Percentiles rank a stretch among this genome's conserved stretches.
Conservation (phyloP, 2,329 filamentous ascomycete genomes). For the Bipolaris gigantea region DNA sequence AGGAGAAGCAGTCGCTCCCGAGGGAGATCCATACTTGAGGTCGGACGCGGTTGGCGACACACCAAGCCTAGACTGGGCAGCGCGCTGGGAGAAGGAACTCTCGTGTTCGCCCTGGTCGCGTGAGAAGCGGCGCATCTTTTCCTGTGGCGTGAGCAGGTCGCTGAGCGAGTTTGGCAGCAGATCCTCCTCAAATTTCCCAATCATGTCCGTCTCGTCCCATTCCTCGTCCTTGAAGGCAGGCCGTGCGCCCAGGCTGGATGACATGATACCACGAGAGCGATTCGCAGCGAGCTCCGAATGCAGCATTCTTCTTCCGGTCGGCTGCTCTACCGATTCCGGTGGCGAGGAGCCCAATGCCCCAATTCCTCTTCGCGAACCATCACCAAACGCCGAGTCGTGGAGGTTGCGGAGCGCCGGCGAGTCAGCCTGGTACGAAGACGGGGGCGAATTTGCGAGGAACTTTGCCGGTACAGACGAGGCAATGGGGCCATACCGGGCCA, state of each 20-base stretch:
- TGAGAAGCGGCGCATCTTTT: conserved; percentile 62
- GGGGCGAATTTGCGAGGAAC: conserved; percentile 84
- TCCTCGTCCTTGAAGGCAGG: conserved; percentile 54
- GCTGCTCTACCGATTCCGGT: conserved; percentile 66
- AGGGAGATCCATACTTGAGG: conserved; percentile 54
- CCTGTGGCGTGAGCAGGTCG: conserved; percentile 64
- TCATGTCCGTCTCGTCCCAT: conserved; percentile 51
- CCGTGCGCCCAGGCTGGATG: conserved; percentile 60
- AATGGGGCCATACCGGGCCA: conserved; percentile 85
- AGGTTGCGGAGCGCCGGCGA: conserved; percentile 64
- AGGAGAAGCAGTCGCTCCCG: conserved; percentile 57
- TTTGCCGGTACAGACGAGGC: conserved; percentile 91
- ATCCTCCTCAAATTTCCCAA: conserved; percentile 85
- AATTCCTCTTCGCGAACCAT: conserved; percentile 61
- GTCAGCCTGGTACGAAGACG: conserved; percentile 64
- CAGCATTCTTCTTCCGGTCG: conserved; percentile 60
- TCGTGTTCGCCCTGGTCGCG: conserved; percentile 59
- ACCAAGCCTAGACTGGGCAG: conserved; percentile 56
- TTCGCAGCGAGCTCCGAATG: conserved; percentile 65
- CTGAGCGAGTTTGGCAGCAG: conserved; percentile 74
- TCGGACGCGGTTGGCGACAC: conserved; percentile 50
- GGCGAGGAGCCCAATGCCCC: conserved; percentile 55
- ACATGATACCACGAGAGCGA: conserved; percentile 58
- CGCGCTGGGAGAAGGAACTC: conserved; percentile 16
- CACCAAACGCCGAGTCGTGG: conserved; percentile 68